These are phyloP conservation scores for Neurospora sp. DNA, from an alignment of 495 filamentous ascomycete genomes.

Conservation along the genomic window DNA sequence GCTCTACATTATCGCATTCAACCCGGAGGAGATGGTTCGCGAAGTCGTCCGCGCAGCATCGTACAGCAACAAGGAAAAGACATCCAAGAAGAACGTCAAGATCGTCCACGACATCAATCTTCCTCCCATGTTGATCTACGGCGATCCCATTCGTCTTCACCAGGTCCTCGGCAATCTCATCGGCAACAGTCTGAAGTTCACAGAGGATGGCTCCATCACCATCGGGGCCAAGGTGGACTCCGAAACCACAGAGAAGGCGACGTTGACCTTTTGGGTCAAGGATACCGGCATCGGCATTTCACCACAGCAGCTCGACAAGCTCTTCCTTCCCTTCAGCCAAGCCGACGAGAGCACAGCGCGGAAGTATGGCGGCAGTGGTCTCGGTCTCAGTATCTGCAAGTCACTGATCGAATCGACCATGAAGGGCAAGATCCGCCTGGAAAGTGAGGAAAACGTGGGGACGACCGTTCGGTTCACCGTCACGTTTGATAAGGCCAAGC, in stretches of 20 bases:
- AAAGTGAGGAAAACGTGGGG: conserved; percentile 62
- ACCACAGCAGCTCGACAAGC: conserved; percentile 65
- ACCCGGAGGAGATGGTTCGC: conserved; percentile 72
- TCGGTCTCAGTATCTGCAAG: conserved; percentile 89
- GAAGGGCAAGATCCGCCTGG: conserved; percentile 70
- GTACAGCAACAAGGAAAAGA: conserved; percentile 73
- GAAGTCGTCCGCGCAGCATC: conserved; percentile 80
- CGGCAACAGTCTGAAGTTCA: conserved; percentile 92
- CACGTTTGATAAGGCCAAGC: conserved; percentile 64
- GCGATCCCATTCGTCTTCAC: conserved; percentile 81
- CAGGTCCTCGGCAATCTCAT: conserved; percentile 91
- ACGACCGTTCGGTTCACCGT: conserved; percentile 83
- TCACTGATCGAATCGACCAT: conserved; percentile 89
- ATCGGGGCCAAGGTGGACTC: conserved; percentile 60
- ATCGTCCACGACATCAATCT: conserved; percentile 68
- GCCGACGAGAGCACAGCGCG: conserved; percentile 79
- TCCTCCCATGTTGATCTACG: conserved; percentile 68
- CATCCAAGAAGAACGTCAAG: conserved; percentile 45
- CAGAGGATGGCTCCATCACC: conserved; percentile 72
- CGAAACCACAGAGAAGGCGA: conserved; percentile 59
- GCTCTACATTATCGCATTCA: conserved; percentile 76
- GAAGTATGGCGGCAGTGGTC: conserved; percentile 82
- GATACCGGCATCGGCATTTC: conserved; percentile 89
- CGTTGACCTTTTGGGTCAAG: conserved; percentile 72
- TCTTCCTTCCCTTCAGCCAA: conserved; percentile 87